These are phyloP conservation scores for Castanopsis chinensis DNA, from an alignment of 306 rosid species.

Conservation along the genomic window DNA sequence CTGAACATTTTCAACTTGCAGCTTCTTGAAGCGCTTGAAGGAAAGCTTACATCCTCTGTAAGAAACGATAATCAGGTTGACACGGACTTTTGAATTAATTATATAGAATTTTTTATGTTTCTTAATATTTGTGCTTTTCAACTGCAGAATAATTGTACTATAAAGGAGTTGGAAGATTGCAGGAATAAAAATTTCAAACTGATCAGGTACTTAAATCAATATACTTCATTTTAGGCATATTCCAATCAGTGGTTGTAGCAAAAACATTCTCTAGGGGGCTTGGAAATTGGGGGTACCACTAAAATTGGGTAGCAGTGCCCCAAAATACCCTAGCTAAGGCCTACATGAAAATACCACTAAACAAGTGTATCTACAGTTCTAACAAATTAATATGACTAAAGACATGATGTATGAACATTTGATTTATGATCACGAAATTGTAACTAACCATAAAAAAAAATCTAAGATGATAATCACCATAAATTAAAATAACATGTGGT, in stretches of 20 bases:
- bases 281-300: background rate
- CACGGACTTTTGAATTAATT: slow-evolving; percentile 16
- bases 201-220: slow-evolving; percentile 42
- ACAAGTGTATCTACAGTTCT: no score
- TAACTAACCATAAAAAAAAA: no score
- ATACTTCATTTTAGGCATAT: background rate
- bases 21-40: slow-evolving; percentile 57
- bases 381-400: no score
- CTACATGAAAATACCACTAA: no score
- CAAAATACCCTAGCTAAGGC: no score
- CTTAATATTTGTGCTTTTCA: slow-evolving; percentile 16
- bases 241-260: background rate
- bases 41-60: slow-evolving; percentile 33
- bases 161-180: slow-evolving; percentile 61
- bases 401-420: no score
- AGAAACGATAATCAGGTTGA: slow-evolving; percentile 53
- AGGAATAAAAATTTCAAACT: slow-evolving; percentile 59
- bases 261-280: background rate
- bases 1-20: slow-evolving; percentile 34
- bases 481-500: no score
- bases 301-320: no score
- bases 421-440: no score
- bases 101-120: slow-evolving; percentile 18
- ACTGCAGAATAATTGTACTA: slow-evolving; percentile 50
- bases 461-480: no score